Base-by-base conservation (phyloP, 1,139 yeast species). In the Yamadazyma diddensiae region DNA sequence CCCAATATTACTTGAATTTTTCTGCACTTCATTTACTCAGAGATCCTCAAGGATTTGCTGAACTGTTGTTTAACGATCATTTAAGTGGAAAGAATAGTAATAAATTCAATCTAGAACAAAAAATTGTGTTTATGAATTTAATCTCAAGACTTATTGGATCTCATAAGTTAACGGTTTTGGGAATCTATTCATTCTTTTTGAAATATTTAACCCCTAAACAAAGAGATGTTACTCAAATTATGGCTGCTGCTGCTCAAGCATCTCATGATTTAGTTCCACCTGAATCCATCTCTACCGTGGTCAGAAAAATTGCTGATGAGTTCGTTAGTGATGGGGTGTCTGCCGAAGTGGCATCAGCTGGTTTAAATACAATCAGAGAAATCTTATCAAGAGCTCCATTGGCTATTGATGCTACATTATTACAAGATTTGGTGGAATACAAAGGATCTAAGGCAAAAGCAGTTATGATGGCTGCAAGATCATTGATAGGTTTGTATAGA, bases 21-120 rank as follows among this genome's bases (percentile, higher is more conserved):
- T 82, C 94, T 28, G 98, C 98, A 26, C 82, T 94, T 35, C 98
- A 92, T 59, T 64, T 92, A 39, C 70, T 92, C 35, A 77, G 97
- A 56, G 98, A 92, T 55, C 98, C 99, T 9, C 99, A 94, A 59
- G 96, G 96, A 5, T 92, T 92, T 62, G 96, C 97, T 5, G 98
- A 92, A 47, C 74, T 70, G 41, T 64, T 92, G 37, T 92, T 80
- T 52, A 73, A 75, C 19, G 75, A 67, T 32, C 95, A 88, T 55
- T 64, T 92, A 39, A 71, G 83, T 35, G 76, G 81, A 33, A 82
- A 83, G 46, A 77, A 71, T 43, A 65, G 80, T 27, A 74, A 74
- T 49, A 79, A 75, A 49, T 82, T 85, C 50, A 81, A 79, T 52
- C 65, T 92, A 50, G 97, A 92, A 39, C 97, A 90, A 55, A 88